Evolutionary conservation across 257 asterid species (phyloP).

Genomic region (Leonotis leonurus): DNA sequence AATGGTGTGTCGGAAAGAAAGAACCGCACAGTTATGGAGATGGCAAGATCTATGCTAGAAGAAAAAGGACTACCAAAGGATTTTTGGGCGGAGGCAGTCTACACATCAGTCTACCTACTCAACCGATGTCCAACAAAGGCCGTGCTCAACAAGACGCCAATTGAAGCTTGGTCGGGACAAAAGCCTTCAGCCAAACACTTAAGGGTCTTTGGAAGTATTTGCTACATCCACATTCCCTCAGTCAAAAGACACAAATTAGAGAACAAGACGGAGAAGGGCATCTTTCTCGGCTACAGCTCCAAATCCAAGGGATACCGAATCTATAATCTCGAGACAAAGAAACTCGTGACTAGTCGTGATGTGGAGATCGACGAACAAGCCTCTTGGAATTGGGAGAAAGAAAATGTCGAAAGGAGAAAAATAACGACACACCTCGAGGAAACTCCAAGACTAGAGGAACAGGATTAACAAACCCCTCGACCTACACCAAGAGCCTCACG

Average conservation of each 20-base stretch:
- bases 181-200: no score
- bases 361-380: not conserved
- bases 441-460: not conserved
- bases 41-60: not conserved
- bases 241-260: not conserved
- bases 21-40: not conserved
- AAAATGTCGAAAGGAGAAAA: not conserved
- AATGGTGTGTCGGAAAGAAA: not conserved
- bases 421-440: not conserved
- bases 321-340: not conserved
- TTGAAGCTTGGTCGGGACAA: not conserved
- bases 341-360: not conserved
- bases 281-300: not conserved
- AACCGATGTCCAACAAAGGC: not conserved
- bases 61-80: not conserved
- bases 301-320: not conserved
- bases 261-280: not conserved
- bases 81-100: not conserved
- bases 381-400: not conserved
- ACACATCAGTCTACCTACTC: not conserved
- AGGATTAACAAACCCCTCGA: not conserved
- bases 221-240: not conserved
- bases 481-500: not conserved
- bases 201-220: not conserved
- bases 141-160: not conserved